Evolutionary conservation across 257 asterid species (phyloP).

Genomic region (Nemophila menziesii): DNA sequence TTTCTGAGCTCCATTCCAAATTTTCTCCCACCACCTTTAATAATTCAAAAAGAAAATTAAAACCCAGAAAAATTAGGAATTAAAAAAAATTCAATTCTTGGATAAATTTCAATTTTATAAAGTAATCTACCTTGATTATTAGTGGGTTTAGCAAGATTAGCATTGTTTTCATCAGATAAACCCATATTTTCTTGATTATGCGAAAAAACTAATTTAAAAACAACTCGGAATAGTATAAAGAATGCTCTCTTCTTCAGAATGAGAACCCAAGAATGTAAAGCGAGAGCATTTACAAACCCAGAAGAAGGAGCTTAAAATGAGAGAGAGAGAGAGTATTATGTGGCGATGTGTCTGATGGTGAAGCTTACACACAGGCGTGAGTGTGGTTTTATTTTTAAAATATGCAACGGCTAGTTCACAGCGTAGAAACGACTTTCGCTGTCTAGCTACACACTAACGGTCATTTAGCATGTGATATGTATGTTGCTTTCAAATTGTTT

Average conservation of each 20-base stretch:
- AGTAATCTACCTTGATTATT: constrained; percentile 37
- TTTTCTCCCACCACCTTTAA: constrained; percentile 41
- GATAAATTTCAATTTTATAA: neutral
- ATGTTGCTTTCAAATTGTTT: constrained; percentile 46
- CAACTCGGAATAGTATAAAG: constrained; percentile 3
- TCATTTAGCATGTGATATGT: constrained; percentile 40
- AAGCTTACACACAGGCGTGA: constrained; percentile 1
- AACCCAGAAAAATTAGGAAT: neutral
- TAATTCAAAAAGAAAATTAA: constrained; percentile 10
- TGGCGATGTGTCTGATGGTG: constrained; percentile 35
- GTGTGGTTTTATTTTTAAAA: constrained; percentile 31
- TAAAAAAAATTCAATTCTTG: neutral
- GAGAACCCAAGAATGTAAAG: constrained; percentile 11
- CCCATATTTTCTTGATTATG: constrained; percentile 15
- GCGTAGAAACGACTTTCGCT: constrained; percentile 23
- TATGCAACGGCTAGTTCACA: constrained; percentile 74
- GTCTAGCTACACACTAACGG: constrained; percentile 43
- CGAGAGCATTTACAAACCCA: constrained; percentile 11
- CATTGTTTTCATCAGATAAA: constrained; percentile 41
- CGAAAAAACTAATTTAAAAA: constrained; percentile 6
- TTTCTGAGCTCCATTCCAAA: constrained; percentile 52
- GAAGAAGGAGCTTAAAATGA: constrained; percentile 5
- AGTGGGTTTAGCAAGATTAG: constrained; percentile 27
- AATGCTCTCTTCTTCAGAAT: neutral
- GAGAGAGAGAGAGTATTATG: constrained; percentile 6